Evolutionary conservation across 306 rosid genomes (phyloP).

Genomic region (Pueraria montana): DNA sequence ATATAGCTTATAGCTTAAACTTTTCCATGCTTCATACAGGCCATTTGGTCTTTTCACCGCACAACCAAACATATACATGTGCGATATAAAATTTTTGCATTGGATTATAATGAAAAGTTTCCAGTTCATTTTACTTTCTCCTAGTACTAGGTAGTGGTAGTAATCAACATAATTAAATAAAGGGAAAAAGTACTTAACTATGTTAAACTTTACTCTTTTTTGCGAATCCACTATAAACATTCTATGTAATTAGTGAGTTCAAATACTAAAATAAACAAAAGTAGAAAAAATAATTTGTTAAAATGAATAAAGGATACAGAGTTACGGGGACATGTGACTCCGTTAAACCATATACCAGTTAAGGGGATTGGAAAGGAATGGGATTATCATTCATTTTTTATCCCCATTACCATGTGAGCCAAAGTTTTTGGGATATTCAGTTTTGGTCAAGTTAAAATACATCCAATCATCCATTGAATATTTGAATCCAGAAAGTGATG

Average conservation of each 20-base stretch:
- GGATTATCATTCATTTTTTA: conserved; percentile 5
- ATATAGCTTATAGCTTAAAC: too few species aligned
- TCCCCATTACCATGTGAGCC: conserved; percentile 15
- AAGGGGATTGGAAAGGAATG: not conserved
- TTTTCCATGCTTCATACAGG: too few species aligned
- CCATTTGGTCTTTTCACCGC: too few species aligned
- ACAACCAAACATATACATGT: too few species aligned
- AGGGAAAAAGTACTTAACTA: not conserved
- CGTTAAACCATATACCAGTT: too few species aligned
- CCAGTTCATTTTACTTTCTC: too few species aligned
- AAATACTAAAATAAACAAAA: not conserved
- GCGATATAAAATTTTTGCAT: not conserved
- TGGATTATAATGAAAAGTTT: not conserved
- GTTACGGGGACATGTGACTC: too few species aligned
- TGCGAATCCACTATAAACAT: not conserved
- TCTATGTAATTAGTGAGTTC: not conserved
- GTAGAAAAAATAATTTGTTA: not conserved
- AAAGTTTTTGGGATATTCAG: conserved; percentile 7
- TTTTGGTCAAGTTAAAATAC: not conserved
- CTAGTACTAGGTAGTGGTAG: too few species aligned
- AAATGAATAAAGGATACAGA: not conserved
- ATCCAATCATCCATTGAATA: conserved; percentile 17
- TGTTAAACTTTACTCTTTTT: not conserved
- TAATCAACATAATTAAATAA: not conserved
- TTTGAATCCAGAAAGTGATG: not conserved